Evolutionary conservation across 2,329 filamentous ascomycete species (phyloP), one percentile per base, ranked within the genome.

Genomic region (Rosellinia necatrix): DNA sequence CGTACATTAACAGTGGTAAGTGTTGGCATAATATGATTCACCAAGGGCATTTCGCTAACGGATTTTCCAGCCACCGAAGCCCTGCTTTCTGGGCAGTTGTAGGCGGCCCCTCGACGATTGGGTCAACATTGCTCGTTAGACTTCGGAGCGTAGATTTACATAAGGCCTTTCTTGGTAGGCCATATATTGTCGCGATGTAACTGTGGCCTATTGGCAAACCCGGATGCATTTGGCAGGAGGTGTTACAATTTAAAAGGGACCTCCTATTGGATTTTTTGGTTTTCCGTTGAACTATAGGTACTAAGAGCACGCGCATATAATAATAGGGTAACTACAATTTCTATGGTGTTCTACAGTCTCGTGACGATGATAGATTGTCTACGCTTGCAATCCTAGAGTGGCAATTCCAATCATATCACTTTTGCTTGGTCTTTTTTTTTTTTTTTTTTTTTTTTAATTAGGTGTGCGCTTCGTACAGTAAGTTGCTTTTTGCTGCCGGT

Each of bases 1-100:
- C 90, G 55, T 99, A 97, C 75, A 97, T 99, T 71, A 92, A 92
- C 73, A 92, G 87, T 77, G 90, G 90, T 93, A 86, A 76, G 88
- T 83, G 62, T 37, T 12, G 19, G 13, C 22, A 7, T 4, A 2
- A 17, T 3, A 25, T 9, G 50, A 19, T n/a, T 38, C 22, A 12
- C 4, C 9, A 42, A 22, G 9, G 25, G 17, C 2, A 19, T 49
- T 59, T 58, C 72, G 68, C 77, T 69, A 53, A 64, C 43, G 10
- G 30, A 12, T 15, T 53, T 34, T 17, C 34, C 48, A 83, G 90
- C 90, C 64, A 92, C 90, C 56, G 90, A 92, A 75, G 89, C 89
- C 49, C 80, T 92, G 60, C 78, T 93, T 49, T 90, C 89, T 43
- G 90, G 90, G 47, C 87, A 91, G 70, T 75, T 92, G 66, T 92